Evolutionary conservation across 148 eudicot species (phyloP), one percentile per base, ranked within the genome.

Genomic region (Vaccinium myrtillus): DNA sequence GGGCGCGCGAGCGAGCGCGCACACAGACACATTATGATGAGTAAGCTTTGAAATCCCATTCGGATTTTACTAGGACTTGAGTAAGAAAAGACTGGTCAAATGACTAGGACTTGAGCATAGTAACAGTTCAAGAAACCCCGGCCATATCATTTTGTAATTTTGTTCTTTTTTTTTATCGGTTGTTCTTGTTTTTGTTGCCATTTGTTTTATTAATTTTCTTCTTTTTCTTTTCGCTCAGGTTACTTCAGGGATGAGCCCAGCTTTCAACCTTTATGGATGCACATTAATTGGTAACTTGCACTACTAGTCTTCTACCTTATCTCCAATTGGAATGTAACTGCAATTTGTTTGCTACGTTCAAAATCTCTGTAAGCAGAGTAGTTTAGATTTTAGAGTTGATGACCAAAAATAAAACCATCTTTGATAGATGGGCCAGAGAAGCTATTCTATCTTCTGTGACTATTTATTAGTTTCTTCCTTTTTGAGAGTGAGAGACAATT

Each of bases 171-270:
- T 36, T 36, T 36, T 36, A 36, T 36, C 39, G 39, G 39, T 36
- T 2, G 39, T 36, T 36, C 39, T 36, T 36, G 39, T 14, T 25
- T 50, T 77, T 61, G 5, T 69, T 27, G 74, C 3, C 0, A 65
- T 65, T 50, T 50, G 53, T 50, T 50, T 50, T 50, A 8, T 50
- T 50, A 10, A 50, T 19, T 12, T 48, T 53, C 16, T 27, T 21
- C 51, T 39, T 15, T 81, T 58, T 43, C 46, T 43, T 67, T 36
- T 69, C 12, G 39, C 84, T 73, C 85, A 96, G 99, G 95, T 97
- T 75, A 93, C 99, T 81, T 97, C 99, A 77, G 99, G 99, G 88
- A 97, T 97, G 99, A 95, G 93, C 84, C 99, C 99, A 84, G 90
- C 90, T 53, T 94, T 97, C 90, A 97, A 97, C 86, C 95, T 91